These are phyloP conservation scores for Myrica gale DNA, from an alignment of 306 rosid species.

Conservation along the genomic window DNA sequence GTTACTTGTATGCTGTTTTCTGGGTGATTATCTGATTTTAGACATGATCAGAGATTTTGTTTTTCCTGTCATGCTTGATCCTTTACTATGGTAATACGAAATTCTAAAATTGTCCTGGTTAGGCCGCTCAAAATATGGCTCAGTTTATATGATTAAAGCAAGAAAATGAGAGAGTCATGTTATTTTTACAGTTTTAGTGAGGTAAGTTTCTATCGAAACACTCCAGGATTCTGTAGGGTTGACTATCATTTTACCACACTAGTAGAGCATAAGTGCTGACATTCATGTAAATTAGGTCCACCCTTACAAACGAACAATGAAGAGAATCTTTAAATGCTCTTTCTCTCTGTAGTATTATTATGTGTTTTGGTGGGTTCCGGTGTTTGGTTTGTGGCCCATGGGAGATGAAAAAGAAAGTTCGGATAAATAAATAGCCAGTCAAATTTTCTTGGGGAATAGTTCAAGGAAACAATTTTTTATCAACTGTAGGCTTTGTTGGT, in stretches of 20 bases:
- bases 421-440: too few relatives aligned
- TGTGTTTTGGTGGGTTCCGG: too few relatives aligned
- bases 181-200: neutral
- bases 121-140: neutral
- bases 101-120: neutral
- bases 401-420: too few relatives aligned
- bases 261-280: neutral
- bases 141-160: slow-evolving; percentile 5
- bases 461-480: too few relatives aligned
- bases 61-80: neutral
- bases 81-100: slow-evolving; percentile 1
- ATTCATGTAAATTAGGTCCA: neutral
- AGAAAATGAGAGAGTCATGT: neutral
- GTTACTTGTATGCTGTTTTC: neutral
- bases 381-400: too few relatives aligned
- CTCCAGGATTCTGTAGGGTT: neutral
- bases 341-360: too few relatives aligned
- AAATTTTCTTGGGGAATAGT: too few relatives aligned
- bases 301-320: neutral
- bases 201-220: neutral
- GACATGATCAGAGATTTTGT: neutral
- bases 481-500: too few relatives aligned
- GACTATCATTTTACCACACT: neutral
- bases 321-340: neutral
- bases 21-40: slow-evolving; percentile 1